These are phyloP conservation scores for Kwoniella shivajii DNA, from an alignment of 1,284 basidiomycete genomes.

Conservation along the genomic window DNA sequence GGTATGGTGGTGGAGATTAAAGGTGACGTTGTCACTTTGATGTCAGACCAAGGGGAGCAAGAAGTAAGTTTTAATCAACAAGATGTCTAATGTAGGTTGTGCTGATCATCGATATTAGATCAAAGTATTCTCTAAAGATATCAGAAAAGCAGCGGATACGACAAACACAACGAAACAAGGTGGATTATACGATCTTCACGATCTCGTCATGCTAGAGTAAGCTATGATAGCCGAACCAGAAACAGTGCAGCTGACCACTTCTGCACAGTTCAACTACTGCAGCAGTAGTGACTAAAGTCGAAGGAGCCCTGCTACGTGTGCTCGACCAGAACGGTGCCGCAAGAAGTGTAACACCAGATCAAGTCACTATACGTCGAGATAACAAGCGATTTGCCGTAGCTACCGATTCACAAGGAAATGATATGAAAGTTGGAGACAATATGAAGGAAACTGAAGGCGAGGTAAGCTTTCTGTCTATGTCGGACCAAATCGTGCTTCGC, in stretches of 20 bases:
- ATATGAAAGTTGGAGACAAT: slow-evolving; percentile 73
- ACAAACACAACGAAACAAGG: slow-evolving; percentile 85
- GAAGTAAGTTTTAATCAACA: slow-evolving; percentile 62
- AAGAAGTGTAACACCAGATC: slow-evolving; percentile 87
- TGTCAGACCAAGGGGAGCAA: slow-evolving; percentile 95
- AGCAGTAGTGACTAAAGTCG: slow-evolving; percentile 96
- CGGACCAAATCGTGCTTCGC: slow-evolving; percentile 5
- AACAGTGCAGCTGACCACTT: slow-evolving; percentile 16
- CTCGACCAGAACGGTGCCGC: slow-evolving; percentile 91
- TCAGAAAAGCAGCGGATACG: slow-evolving; percentile 95
- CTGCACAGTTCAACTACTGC: slow-evolving; percentile 78
- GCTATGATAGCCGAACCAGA: slow-evolving; percentile 42
- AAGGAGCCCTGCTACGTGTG: slow-evolving; percentile 91
- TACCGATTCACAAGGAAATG: slow-evolving; percentile 82
- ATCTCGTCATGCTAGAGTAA: slow-evolving; percentile 94
- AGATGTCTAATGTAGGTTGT: neutral
- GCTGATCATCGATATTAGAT: slow-evolving; percentile 60
- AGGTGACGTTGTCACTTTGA: slow-evolving; percentile 89
- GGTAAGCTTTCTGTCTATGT: slow-evolving; percentile 57
- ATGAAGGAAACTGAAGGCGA: slow-evolving; percentile 92
- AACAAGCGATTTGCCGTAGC: slow-evolving; percentile 78
- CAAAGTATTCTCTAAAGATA: slow-evolving; percentile 94
- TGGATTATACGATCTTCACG: slow-evolving; percentile 92
- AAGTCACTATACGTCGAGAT: slow-evolving; percentile 88
- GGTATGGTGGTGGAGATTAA: slow-evolving; percentile 92